phyloP scores from a whole-genome alignment of 352 stramenopile genomes.

The Globisporangium perplexum region DNA sequence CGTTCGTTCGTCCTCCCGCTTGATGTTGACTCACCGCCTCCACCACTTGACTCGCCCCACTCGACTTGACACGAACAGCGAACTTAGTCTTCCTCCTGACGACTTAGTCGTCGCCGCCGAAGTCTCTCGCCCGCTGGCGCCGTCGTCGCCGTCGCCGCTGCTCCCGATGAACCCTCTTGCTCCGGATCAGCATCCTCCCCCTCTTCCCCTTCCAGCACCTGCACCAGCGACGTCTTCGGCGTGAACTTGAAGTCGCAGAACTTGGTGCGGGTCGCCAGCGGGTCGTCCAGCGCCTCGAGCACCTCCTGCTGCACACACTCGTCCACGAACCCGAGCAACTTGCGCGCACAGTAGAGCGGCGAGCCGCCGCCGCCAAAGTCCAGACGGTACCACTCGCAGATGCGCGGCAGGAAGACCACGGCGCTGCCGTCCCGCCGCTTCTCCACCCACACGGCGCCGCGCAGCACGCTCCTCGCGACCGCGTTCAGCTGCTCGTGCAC shows the following conservation, averaged over 20 bases:
- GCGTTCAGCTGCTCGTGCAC: constrained; percentile 78
- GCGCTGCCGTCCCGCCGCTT: not conserved
- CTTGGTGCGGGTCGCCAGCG: constrained; percentile 41
- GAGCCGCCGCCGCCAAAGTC: constrained; percentile 50
- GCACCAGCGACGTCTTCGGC: constrained; percentile 24
- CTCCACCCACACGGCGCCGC: constrained; percentile 25
- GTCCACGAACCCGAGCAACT: constrained; percentile 68
- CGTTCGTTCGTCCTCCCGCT: too few relatives aligned
- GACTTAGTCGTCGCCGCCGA: too few relatives aligned
- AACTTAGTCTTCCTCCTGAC: not conserved
- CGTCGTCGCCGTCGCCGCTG: too few relatives aligned
- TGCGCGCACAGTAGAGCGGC: constrained; percentile 58
- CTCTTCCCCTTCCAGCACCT: not conserved
- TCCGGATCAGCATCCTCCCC: not conserved
- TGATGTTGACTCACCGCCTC: too few relatives aligned
- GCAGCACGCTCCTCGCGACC: constrained; percentile 21
- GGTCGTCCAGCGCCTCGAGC: constrained; percentile 38
- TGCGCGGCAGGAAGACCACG: constrained; percentile 42
- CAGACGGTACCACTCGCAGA: constrained; percentile 72
- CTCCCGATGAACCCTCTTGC: too few relatives aligned
- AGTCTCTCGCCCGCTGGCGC: not conserved
- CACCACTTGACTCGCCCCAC: too few relatives aligned
- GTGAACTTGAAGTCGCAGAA: constrained; percentile 54
- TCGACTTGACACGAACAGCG: not conserved
- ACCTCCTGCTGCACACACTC: constrained; percentile 34